A percentile compares a stretch with the other conserved stretches of the same genome.
phyloP scores from a whole-genome alignment of 169 alveolate species.

The Plasmodium yoelii region DNA sequence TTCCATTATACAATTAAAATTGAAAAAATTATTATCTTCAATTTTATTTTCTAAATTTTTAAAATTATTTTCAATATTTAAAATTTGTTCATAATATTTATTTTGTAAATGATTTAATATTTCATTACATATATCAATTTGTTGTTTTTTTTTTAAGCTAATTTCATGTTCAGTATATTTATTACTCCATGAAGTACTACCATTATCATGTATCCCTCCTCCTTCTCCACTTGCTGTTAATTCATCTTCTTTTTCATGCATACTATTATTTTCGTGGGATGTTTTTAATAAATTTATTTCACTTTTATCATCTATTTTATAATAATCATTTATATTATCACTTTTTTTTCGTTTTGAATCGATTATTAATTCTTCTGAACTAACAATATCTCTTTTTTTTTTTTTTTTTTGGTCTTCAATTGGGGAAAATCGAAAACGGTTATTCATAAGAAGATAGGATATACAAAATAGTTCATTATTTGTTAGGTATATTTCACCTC shows the following conservation, averaged over 20 bases:
- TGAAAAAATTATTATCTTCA: slow-evolving; percentile 41
- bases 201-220: neutral
- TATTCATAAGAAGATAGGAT: slow-evolving; percentile 20
- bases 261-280: neutral
- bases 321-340: neutral
- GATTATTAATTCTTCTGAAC: slow-evolving; percentile 8
- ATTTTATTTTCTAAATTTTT: slow-evolving; percentile 59
- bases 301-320: neutral
- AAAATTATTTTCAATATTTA: slow-evolving; percentile 64
- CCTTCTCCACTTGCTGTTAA: neutral
- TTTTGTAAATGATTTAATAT: slow-evolving; percentile 10
- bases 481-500: slow-evolving; percentile 61
- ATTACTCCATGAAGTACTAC: neutral
- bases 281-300: neutral
- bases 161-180: neutral
- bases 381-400: slow-evolving; percentile 37
- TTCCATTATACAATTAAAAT: slow-evolving; percentile 59
- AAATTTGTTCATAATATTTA: slow-evolving; percentile 24
- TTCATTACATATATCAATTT: slow-evolving; percentile 46
- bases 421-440: slow-evolving; percentile 40
- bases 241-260: neutral
- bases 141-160: slow-evolving; percentile 13
- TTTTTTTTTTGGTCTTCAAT: slow-evolving; percentile 36
- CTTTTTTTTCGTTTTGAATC: slow-evolving; percentile 13
- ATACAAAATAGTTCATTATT: slow-evolving; percentile 12